Evolutionary conservation across 108 stramenopile genomes (phyloP).

Genomic region (Skeletonema costatum): DNA sequence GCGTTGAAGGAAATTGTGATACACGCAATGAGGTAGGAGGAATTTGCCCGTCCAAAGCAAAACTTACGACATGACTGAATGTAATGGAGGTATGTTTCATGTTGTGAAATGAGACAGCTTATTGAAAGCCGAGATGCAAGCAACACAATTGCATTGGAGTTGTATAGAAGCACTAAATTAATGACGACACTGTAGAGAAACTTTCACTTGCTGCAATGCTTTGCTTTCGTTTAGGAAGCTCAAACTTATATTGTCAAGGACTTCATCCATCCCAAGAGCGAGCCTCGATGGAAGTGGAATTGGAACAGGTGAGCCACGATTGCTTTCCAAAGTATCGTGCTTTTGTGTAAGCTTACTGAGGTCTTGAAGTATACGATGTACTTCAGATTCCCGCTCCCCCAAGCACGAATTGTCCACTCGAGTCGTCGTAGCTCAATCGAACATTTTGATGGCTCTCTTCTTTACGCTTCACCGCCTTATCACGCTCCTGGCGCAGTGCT

Average conservation of each 20-base stretch:
- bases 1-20: no score
- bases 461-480: slow-evolving; percentile 27
- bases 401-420: slow-evolving; percentile 34
- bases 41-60: no score
- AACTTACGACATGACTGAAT: no score
- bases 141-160: no score
- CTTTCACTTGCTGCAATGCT: background rate
- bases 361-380: slow-evolving; percentile 41
- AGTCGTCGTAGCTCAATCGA: slow-evolving; percentile 35
- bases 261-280: background rate
- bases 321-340: background rate
- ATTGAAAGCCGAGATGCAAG: no score
- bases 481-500: slow-evolving; percentile 40
- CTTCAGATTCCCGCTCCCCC: slow-evolving; percentile 27
- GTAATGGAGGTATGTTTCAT: no score
- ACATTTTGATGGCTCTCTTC: slow-evolving; percentile 33
- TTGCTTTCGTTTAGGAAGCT: background rate
- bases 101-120: no score
- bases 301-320: background rate
- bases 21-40: no score
- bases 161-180: background rate
- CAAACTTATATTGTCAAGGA: background rate
- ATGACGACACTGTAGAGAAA: background rate
- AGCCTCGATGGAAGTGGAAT: background rate
- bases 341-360: slow-evolving; percentile 30